A percentile compares a stretch with the other conserved stretches of the same genome.
Conservation (phyloP, 2,329 filamentous ascomycete species). For the Colletotrichum sp. region DNA sequence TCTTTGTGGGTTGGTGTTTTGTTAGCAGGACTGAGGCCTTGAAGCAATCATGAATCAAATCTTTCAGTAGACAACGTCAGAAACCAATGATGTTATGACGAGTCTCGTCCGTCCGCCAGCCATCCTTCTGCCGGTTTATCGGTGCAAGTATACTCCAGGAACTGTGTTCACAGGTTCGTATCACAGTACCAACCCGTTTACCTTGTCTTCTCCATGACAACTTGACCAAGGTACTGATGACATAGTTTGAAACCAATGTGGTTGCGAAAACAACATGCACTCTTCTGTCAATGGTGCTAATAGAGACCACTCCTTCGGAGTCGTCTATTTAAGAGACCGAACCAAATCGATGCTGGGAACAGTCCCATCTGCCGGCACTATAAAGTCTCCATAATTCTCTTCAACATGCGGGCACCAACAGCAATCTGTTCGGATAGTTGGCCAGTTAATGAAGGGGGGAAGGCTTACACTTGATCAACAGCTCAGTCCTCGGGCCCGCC, state of each 20-base stretch:
- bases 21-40: too few relatives aligned
- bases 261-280: too few relatives aligned
- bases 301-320: background rate
- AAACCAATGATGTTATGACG: too few relatives aligned
- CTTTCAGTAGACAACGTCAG: too few relatives aligned
- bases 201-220: background rate
- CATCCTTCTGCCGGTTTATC: background rate
- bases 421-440: too few relatives aligned
- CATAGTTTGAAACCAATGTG: background rate
- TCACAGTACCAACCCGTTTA: background rate
- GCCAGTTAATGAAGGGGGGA: background rate
- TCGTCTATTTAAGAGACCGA: background rate
- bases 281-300: too few relatives aligned
- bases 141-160: rapidly evolving
- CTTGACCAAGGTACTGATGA: background rate
- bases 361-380: background rate
- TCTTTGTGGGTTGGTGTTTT: too few relatives aligned
- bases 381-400: rapidly evolving
- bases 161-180: background rate
- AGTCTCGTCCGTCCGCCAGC: background rate
- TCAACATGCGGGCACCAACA: rapidly evolving
- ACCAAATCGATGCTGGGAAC: background rate
- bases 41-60: too few relatives aligned
- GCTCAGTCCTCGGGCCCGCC: too few relatives aligned
- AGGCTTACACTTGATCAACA: background rate